phyloP scores from a whole-genome alignment of 768 basidiomycete genomes.

The Lactifluus hygrophoroides region DNA sequence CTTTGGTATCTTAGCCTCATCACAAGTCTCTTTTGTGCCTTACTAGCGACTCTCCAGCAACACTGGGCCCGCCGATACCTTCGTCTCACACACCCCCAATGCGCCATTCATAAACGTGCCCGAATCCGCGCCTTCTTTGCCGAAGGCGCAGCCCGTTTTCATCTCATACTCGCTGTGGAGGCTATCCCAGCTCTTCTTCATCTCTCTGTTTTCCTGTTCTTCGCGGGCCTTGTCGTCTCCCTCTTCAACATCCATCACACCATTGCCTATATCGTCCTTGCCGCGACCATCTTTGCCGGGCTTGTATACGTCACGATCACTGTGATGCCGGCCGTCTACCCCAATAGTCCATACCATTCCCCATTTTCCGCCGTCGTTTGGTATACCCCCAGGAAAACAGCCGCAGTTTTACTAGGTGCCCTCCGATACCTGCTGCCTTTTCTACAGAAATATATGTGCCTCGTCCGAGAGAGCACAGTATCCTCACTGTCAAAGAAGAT shows the following conservation, averaged over 20 bases:
- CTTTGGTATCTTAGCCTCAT: conserved; percentile 14
- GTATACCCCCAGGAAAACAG: not conserved
- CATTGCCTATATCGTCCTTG: not conserved
- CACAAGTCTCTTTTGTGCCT: conserved; percentile 7
- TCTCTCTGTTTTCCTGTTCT: too few species aligned
- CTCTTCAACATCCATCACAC: conserved; percentile 4
- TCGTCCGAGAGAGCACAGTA: too few species aligned
- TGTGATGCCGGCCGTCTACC: not conserved
- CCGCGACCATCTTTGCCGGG: not conserved
- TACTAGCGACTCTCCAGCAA: conserved; percentile 8
- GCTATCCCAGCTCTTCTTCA: conserved; percentile 9
- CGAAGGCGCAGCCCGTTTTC: conserved; percentile 1
- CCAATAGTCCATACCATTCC: conserved; percentile 4
- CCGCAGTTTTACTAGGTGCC: not conserved
- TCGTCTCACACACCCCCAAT: not conserved
- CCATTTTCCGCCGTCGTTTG: not conserved
- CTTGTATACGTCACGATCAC: not conserved
- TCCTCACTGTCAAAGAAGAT: not conserved
- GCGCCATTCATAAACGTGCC: conserved; percentile 5
- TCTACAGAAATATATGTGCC: not conserved
- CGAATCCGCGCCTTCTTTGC: conserved; percentile 3
- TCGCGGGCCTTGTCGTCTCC: conserved; percentile 13
- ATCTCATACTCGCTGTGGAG: not conserved
- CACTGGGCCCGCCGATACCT: conserved; percentile 12
- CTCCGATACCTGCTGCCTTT: not conserved